A percentile compares a stretch with the other conserved stretches of the same genome.
phyloP scores from a whole-genome alignment of 2,329 filamentous ascomycete species.

The Claviceps sp. region DNA sequence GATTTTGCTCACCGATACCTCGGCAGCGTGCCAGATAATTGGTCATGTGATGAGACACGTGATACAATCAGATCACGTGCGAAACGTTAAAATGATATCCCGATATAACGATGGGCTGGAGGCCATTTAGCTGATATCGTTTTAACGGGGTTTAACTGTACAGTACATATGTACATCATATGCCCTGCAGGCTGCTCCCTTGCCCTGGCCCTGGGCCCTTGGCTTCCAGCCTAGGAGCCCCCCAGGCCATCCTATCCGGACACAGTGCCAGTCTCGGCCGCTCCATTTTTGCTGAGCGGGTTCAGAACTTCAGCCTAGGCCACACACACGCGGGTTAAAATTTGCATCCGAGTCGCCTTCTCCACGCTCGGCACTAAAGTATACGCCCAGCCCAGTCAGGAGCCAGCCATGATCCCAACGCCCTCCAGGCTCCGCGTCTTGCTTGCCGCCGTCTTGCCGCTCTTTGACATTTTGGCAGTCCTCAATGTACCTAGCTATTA shows the following conservation, averaged over 20 bases:
- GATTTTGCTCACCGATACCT: too few species aligned
- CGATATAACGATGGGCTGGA: too few species aligned
- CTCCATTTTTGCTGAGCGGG: not conserved
- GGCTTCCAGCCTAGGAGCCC: too few species aligned
- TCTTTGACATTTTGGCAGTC: too few species aligned
- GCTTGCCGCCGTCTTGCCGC: not conserved
- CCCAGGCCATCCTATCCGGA: not conserved
- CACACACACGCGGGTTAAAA: not conserved
- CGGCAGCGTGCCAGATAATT: too few species aligned
- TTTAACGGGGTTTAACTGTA: too few species aligned
- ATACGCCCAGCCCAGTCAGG: not conserved
- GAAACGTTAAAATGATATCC: too few species aligned
- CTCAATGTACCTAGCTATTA: too few species aligned
- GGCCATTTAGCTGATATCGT: too few species aligned
- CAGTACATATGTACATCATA: too few species aligned
- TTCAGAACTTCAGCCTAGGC: not conserved
- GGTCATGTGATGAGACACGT: too few species aligned
- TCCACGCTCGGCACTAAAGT: not conserved
- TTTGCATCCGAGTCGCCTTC: not conserved
- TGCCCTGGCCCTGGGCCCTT: not conserved
- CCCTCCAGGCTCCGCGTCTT: not conserved
- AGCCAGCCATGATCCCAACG: not conserved
- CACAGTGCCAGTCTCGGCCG: slow-evolving; percentile 2
- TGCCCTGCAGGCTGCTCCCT: not conserved
- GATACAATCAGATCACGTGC: too few species aligned